Base-by-base conservation (phyloP, 1,284 basidiomycete genomes). In the Malassezia psittaci region DNA sequence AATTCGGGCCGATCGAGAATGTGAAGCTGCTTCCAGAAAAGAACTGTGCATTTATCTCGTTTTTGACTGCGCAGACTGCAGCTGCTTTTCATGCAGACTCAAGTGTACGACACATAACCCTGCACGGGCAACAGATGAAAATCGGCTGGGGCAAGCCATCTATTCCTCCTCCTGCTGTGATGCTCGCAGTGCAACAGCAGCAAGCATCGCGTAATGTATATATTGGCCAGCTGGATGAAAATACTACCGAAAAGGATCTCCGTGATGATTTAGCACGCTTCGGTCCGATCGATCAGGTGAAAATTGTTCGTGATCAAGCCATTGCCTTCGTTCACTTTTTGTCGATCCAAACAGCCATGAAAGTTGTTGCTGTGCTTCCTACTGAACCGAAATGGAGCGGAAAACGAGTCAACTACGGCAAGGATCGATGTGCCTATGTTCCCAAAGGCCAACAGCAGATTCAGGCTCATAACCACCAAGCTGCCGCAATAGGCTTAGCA, bases 21-120 rank as follows among this genome's bases (percentile, higher is more conserved):
- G 87, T 96, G 69, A 87, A 89, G 49, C 85, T 98, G 37, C 82
- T 96, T n/a, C 89, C 90, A 39, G 93, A 96, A 76, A 96, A 96
- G 77, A 89, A 86, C 12, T 96, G 93, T 74, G 91, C 94, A 52
- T 98, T 98, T 81, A 83, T 98, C 62, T 96, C 90, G 12, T 70
- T 74, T 48, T 63, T 73, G 16, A 67, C 63, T 39, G 68, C 64
- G 19, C 46, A 60, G 32, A 64, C 65, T 13, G 71, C 68, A 13
- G 67, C 71, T 1, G 71, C 71, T 5, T 74, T 74, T 57, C 69
- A 74, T 37, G 71, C 71, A 15, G 71, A 74, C 48, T 69, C 70
- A 2, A 71, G 64, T 24, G 71, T 74, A 34, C 71, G 70, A 46
- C 72, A 66, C 55, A 60, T 74, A 8, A 63, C 71, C 32, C 57